These are phyloP conservation scores for Micractinium sp. DNA, from an alignment of 139 green algal species.

Conservation along the genomic window DNA sequence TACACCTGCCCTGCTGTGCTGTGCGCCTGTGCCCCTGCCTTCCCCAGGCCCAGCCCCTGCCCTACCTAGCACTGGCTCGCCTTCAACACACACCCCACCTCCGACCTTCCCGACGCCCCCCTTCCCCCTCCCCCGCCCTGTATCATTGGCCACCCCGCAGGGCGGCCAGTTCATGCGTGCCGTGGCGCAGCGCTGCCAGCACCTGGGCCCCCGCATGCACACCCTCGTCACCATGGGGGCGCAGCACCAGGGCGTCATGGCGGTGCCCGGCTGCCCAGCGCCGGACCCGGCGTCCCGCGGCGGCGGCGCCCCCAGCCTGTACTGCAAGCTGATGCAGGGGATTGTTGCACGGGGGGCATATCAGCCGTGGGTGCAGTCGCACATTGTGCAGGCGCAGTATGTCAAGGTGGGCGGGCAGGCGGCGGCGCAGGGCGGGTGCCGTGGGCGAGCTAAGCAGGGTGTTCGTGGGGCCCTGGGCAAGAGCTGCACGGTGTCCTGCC, in stretches of 20 bases:
- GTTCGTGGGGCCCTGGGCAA: neutral
- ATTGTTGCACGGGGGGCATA: constrained; percentile 76
- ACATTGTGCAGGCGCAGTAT: constrained; percentile 90
- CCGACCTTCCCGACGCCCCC: too few relatives aligned
- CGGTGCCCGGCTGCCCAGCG: constrained; percentile 72
- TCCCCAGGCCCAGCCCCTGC: neutral
- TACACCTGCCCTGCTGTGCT: too few relatives aligned
- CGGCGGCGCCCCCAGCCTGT: constrained; percentile 38
- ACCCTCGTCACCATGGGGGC: constrained; percentile 83
- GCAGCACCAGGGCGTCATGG: constrained; percentile 57
- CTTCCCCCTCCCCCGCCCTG: too few relatives aligned
- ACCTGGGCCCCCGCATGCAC: constrained; percentile 65
- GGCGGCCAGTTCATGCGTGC: constrained; percentile 88
- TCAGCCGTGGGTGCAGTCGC: constrained; percentile 65
- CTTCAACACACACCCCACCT: too few relatives aligned
- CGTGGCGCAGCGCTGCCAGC: constrained; percentile 81
- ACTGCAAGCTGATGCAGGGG: constrained; percentile 49
- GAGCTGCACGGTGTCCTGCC: too few relatives aligned
- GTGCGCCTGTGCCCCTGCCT: too few relatives aligned
- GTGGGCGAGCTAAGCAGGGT: neutral
- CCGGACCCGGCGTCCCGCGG: neutral
- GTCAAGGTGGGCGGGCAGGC: constrained; percentile 62
- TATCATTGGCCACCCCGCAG: neutral
- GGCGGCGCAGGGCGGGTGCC: too few relatives aligned
- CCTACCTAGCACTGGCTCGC: too few relatives aligned